Evolutionary conservation across 352 stramenopile species (phyloP).

Genomic region (Pythium grandisporangium): DNA sequence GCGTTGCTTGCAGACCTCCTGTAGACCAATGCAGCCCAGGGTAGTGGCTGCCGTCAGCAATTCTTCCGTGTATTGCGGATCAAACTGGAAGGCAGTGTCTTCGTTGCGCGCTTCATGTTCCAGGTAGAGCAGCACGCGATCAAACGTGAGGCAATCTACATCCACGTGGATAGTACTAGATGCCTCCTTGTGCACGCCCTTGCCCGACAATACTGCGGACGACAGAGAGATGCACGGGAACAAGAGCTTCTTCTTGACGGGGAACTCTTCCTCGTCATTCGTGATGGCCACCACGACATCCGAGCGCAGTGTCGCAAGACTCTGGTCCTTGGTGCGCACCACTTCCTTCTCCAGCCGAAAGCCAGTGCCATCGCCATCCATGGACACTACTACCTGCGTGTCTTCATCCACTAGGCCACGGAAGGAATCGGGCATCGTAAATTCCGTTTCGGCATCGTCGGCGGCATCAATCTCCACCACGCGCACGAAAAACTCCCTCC

Average conservation of each 20-base stretch:
- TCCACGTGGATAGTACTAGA: constrained; percentile 55
- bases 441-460: constrained; percentile 70
- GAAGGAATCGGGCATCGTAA: constrained; percentile 81
- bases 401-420: constrained; percentile 53
- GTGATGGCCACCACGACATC: constrained; percentile 74
- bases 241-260: constrained; percentile 84
- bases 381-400: constrained; percentile 43
- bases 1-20: constrained; percentile 67
- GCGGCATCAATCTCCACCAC: constrained; percentile 62
- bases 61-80: constrained; percentile 66
- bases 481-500: constrained; percentile 53
- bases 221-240: constrained; percentile 86
- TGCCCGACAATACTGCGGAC: constrained; percentile 65
- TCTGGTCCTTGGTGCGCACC: constrained; percentile 10
- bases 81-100: constrained; percentile 62
- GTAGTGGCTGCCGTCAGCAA: constrained; percentile 57
- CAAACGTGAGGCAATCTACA: constrained; percentile 85
- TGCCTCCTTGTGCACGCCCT: constrained; percentile 62
- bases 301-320: constrained; percentile 31
- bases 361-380: constrained; percentile 21
- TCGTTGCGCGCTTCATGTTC: constrained; percentile 73
- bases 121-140: constrained; percentile 84
- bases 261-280: constrained; percentile 84
- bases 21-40: constrained; percentile 58
- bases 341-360: constrained; percentile 38